These are phyloP conservation scores for Globisporangium nodosum DNA, from an alignment of 352 stramenopile genomes.

Conservation along the genomic window DNA sequence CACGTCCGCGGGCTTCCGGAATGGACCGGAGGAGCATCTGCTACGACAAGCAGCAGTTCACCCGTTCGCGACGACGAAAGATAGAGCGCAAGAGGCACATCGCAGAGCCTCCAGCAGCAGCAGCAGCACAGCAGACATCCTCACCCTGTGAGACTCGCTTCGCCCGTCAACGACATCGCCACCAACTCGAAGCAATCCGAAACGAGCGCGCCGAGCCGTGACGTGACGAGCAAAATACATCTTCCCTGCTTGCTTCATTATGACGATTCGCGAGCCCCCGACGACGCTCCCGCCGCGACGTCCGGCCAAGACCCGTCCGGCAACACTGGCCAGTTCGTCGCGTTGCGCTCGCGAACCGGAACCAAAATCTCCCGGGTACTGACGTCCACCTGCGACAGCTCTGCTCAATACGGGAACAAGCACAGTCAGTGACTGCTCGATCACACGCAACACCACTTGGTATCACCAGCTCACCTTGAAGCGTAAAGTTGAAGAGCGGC, in stretches of 20 bases:
- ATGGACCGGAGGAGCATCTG: slow-evolving; percentile 40
- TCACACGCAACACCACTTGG: too few relatives aligned
- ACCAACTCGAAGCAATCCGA: neutral
- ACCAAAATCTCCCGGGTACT: slow-evolving; percentile 76
- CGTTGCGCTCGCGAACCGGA: slow-evolving; percentile 57
- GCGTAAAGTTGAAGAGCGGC: slow-evolving; percentile 94
- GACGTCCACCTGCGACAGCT: slow-evolving; percentile 70
- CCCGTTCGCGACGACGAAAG: slow-evolving; percentile 14
- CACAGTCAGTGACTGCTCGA: neutral
- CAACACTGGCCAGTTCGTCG: slow-evolving; percentile 72
- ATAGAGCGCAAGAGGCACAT: slow-evolving; percentile 4
- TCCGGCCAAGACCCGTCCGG: slow-evolving; percentile 68
- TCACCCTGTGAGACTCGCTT: slow-evolving; percentile 35
- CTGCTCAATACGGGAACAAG: slow-evolving; percentile 43
- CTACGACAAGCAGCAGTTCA: slow-evolving; percentile 27
- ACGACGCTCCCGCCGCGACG: slow-evolving; percentile 14
- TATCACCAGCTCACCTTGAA: slow-evolving; percentile 49
- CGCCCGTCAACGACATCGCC: neutral
- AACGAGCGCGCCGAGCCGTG: slow-evolving; percentile 2
- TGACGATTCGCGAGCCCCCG: slow-evolving; percentile 20
- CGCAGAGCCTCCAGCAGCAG: neutral
- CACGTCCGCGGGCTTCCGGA: slow-evolving; percentile 44
- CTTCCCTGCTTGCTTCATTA: slow-evolving; percentile 24
- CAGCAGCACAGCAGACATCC: slow-evolving; percentile 36
- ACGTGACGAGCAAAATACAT: slow-evolving; percentile 50